Percentiles rank a stretch among this genome's conserved stretches.
These are phyloP conservation scores for Pseudogymnoascus pannorum DNA, from an alignment of 2,329 filamentous ascomycete species.

Conservation along the genomic window DNA sequence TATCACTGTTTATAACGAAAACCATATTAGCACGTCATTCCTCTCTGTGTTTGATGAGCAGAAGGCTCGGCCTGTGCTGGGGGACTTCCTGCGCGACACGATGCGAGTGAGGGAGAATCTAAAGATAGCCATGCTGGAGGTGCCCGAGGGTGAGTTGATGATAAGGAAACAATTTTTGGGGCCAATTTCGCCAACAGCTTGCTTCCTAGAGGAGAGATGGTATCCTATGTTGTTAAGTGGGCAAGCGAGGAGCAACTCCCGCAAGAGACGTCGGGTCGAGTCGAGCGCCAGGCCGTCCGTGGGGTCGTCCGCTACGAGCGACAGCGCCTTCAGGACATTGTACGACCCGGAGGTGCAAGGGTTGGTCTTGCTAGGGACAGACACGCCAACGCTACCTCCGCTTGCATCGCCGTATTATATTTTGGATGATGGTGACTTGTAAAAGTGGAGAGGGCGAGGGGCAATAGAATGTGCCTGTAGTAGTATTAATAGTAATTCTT, in stretches of 20 bases:
- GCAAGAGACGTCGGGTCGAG: not conserved
- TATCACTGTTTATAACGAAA: too few relatives aligned
- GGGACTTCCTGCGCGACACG: not conserved
- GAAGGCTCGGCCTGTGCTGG: not conserved
- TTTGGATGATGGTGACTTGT: not conserved
- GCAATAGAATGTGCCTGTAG: not conserved
- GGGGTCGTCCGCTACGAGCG: not conserved
- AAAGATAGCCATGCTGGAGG: not conserved
- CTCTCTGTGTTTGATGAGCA: not conserved
- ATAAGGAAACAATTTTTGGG: not conserved
- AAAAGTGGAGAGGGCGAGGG: too few relatives aligned
- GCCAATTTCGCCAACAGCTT: not conserved
- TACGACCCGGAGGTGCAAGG: not conserved
- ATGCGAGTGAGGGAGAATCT: not conserved
- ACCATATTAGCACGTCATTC: too few relatives aligned
- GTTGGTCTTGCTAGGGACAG: not conserved
- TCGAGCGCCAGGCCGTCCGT: not conserved
- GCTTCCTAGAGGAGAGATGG: not conserved
- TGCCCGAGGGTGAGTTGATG: not conserved
- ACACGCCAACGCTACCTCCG: not conserved
- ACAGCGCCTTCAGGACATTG: not conserved
- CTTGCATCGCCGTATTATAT: not conserved
- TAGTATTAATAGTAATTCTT: too few relatives aligned
- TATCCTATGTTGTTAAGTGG: not conserved
- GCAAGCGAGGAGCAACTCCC: not conserved